These are phyloP conservation scores for Nymphaea thermarum DNA, from an alignment of 164 flowering plant species.

Conservation along the genomic window DNA sequence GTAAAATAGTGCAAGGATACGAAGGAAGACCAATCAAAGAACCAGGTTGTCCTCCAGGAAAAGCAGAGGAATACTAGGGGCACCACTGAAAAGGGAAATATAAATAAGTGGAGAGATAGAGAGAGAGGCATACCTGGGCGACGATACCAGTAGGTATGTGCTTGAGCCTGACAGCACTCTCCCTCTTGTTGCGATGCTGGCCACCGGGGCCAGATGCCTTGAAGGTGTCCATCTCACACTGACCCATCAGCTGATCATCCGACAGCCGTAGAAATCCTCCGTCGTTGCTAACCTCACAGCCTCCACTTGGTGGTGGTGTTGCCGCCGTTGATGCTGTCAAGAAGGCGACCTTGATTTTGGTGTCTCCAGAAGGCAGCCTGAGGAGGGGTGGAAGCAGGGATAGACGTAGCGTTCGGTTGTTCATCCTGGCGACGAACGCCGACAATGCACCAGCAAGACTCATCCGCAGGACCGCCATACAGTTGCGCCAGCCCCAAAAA, in stretches of 20 bases:
- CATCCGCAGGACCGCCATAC: too few species aligned
- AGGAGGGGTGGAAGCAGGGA: not conserved
- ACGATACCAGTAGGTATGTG: conserved; percentile 78
- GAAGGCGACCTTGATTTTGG: not conserved
- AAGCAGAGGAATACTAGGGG: too few species aligned
- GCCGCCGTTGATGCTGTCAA: not conserved
- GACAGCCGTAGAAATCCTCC: conserved; percentile 18
- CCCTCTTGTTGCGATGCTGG: conserved; percentile 94
- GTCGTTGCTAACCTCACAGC: not conserved
- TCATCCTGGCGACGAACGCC: not conserved
- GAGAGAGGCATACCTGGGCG: conserved; percentile 44
- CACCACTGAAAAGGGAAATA: too few species aligned
- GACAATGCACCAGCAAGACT: not conserved
- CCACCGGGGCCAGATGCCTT: conserved; percentile 95
- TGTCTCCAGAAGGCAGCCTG: not conserved
- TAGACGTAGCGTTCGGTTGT: too few species aligned
- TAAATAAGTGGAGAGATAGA: not conserved
- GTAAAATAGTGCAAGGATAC: too few species aligned
- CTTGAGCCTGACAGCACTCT: conserved; percentile 81
- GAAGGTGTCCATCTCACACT: conserved; percentile 75
- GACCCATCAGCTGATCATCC: conserved; percentile 62
- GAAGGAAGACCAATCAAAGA: too few species aligned
- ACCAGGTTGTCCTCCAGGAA: too few species aligned
- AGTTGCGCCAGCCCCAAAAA: too few species aligned
- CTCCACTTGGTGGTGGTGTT: too few species aligned